These are phyloP conservation scores for Penicillium cataractarum DNA, from an alignment of 495 filamentous ascomycete species.

Conservation along the genomic window DNA sequence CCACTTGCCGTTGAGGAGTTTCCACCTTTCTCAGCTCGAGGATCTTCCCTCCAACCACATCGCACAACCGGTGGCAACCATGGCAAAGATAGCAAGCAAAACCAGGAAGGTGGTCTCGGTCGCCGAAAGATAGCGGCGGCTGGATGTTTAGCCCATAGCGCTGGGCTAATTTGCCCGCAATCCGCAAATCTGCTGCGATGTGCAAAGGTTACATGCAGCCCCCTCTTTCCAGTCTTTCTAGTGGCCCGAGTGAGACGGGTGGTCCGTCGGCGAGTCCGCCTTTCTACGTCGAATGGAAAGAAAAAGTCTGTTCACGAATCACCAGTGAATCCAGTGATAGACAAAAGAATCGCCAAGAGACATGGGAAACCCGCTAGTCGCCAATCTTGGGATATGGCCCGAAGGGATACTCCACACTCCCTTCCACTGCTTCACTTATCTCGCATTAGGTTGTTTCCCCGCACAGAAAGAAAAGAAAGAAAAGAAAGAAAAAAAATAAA, in stretches of 20 bases:
- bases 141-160: too few relatives aligned
- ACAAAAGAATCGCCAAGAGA: not conserved
- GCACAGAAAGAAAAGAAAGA: slow-evolving; percentile 11
- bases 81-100: slow-evolving; percentile 12
- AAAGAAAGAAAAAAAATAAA: not conserved
- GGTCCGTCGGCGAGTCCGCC: slow-evolving; percentile 23
- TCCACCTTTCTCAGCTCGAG: not conserved
- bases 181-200: not conserved
- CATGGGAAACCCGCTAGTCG: not conserved
- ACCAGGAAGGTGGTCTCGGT: not conserved
- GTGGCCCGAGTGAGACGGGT: slow-evolving; percentile 14
- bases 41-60: slow-evolving; percentile 17
- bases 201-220: slow-evolving; percentile 22
- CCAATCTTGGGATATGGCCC: slow-evolving; percentile 6
- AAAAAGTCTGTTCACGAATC: slow-evolving; percentile 3
- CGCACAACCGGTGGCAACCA: slow-evolving; percentile 16
- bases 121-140: slow-evolving; percentile 14
- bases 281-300: not conserved
- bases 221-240: slow-evolving; percentile 7
- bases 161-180: slow-evolving; percentile 13
- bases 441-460: slow-evolving; percentile 11
- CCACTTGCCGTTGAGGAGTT: slow-evolving; percentile 7
- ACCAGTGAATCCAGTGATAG: not conserved
- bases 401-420: not conserved
- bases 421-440: slow-evolving; percentile 3